phyloP scores from a whole-genome alignment of 139 green algal species.

The Closterium sp. region DNA sequence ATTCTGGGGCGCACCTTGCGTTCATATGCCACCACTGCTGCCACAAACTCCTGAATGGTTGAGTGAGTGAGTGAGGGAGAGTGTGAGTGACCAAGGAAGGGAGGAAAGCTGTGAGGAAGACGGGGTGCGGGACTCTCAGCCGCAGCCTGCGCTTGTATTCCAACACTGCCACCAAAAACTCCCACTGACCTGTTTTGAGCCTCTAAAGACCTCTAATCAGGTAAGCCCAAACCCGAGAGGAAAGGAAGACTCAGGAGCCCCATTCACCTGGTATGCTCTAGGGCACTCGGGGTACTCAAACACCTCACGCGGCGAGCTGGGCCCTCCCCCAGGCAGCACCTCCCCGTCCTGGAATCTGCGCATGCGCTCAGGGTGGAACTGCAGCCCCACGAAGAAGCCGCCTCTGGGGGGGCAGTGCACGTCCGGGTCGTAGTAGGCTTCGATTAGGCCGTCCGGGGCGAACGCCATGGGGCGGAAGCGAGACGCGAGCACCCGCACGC shows the following conservation, averaged over 20 bases:
- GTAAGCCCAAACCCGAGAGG: no score
- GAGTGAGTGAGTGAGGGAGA: no score
- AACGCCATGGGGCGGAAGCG: slow-evolving; percentile 49
- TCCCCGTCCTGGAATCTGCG: slow-evolving; percentile 34
- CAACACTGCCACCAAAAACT: slow-evolving; percentile 18
- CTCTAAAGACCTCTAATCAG: no score
- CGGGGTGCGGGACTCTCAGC: neutral
- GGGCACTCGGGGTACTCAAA: slow-evolving; percentile 51
- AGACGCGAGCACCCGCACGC: slow-evolving; percentile 20
- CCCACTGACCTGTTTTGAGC: no score
- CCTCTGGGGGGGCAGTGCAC: slow-evolving; percentile 29
- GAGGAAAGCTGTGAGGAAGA: no score
- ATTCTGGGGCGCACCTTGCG: no score
- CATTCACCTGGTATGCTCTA: no score
- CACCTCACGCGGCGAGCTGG: neutral
- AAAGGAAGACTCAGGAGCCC: no score
- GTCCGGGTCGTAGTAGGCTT: slow-evolving; percentile 52
- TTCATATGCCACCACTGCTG: no score
- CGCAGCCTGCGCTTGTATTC: slow-evolving; percentile 14
- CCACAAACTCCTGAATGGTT: no score
- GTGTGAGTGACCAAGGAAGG: no score
- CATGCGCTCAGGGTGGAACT: slow-evolving; percentile 53
- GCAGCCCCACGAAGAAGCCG: slow-evolving; percentile 47
- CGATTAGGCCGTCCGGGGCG: slow-evolving; percentile 47
- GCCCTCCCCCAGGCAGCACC: neutral